Base-by-base conservation (phyloP, 495 filamentous ascomycete species). In the Penicillium soppii region DNA sequence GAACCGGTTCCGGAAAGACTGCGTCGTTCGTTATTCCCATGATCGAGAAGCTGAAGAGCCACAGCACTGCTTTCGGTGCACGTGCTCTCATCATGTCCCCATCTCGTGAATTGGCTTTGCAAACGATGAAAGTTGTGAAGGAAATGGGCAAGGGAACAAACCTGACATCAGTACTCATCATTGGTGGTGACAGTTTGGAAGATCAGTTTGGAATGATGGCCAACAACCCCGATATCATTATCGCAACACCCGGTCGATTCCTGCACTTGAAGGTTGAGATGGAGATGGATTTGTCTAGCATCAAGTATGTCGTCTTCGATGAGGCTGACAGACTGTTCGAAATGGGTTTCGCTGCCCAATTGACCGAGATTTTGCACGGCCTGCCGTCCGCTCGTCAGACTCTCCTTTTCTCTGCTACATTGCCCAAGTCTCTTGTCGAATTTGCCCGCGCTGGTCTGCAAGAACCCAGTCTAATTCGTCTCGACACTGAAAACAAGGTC, bases 11-110 rank as follows among this genome's bases (percentile, higher is more conserved):
- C 30, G 94, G 94, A 66, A 98, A 98, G 74, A 96, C 92, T 1
- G 94, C 92, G 2, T 92, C 94, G 12, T 98, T 98, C 66, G 90
- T 98, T 5, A 92, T 98, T 49, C 94, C 94, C 35, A 94, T 98
- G 92, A 88, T 99, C 52, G 88, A 97, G 74, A 89, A 87, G 45
- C 75, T 99, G 54, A 95, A 90, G 69, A 77, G 81, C n/a, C 94
- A 99, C 62, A 95, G 87, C 60, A 83, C 83, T 8, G 84, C 83
- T 62, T 81, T 97, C 53, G 94, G 94, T 21, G 82, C 90, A 29
- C 78, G 94, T 56, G 95, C 83, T 9, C 71, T 97, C 47, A 85
- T 99, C 29, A 59, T 99, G 58, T 96, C 92, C 21, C 94, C 94
- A 1, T 95, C 90, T 16, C 78, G 94, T 66, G 94, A 99, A 67